Conservation (phyloP, 441 rosid genomes). For the Adansonia madagascariensis region DNA sequence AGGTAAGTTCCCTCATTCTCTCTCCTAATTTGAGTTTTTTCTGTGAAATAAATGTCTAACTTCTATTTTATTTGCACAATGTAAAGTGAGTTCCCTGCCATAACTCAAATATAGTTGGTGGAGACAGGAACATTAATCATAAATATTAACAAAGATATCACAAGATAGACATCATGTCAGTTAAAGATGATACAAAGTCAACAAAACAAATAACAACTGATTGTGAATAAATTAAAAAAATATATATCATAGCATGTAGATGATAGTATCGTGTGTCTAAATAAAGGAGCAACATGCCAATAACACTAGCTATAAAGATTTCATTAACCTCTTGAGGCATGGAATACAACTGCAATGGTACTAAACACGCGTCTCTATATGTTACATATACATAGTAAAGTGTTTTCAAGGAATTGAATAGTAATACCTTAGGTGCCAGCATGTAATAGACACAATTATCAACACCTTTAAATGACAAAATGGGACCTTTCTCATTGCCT, state of each 20-base stretch:
- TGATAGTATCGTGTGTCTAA: neutral
- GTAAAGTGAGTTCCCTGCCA: constrained; percentile 3
- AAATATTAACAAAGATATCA: neutral
- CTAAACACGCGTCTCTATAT: neutral
- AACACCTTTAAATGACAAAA: constrained; percentile 84
- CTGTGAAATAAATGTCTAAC: neutral
- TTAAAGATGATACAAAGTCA: neutral
- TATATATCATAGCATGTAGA: neutral
- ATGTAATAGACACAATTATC: constrained; percentile 94
- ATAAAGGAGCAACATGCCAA: constrained; percentile 11
- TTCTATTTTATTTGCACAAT: neutral
- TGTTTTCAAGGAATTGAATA: constrained; percentile 4
- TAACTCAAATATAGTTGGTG: neutral
- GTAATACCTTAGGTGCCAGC: constrained; percentile 93
- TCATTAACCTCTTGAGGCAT: neutral
- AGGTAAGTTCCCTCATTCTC: too few species aligned
- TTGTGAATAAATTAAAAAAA: neutral
- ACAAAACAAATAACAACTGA: neutral
- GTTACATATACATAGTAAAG: neutral
- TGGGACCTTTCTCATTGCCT: constrained; percentile 94
- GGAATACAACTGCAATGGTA: neutral
- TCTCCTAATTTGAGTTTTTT: too few species aligned
- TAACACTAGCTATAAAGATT: constrained; percentile 14
- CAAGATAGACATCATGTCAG: neutral
- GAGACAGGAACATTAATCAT: neutral